Base-by-base conservation (phyloP, 345 rosid species). In the Pistacia atlantica region DNA sequence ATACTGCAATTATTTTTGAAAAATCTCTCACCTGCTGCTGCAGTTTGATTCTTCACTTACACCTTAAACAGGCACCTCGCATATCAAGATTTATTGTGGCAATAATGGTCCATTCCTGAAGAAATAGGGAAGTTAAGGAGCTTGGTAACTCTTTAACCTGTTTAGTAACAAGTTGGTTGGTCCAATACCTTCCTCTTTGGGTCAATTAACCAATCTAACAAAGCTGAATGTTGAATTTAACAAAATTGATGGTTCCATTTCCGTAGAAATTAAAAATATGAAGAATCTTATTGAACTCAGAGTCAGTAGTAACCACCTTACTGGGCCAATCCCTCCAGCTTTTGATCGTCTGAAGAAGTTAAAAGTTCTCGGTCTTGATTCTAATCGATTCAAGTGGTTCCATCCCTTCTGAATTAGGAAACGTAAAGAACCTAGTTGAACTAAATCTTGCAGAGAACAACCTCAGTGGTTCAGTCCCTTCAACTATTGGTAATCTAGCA, bases 171-270 rank as follows among this genome's bases (percentile, higher is more conserved):
- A 31, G 10, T 16, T 78, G 13, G 0, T 0, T 35, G 69, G 77
- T 33, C 46, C 76, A 9, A 80, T 80, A 22, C 73, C 79, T 60
- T 38, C 71, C 0, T 1, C 56, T 18, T 5, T 64, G 9, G 46
- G 67, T 14, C 28, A 69, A 0, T 13, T 71, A 33, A 42, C 11
- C 28, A 62, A 58, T 60, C 45, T 68, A 0, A 0, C 0, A 1
- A 3, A 4, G 18, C 33, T 67, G 35, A 11, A 4, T 7, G 42
- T 78, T 0, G 62, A 73, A 31, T 57, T 17, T 2, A 67, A 58
- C 58, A 31, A 66, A 49, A 49, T 72, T 25, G 4, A 45, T 38
- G 54, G 65, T 12, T 57, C 33, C 54, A 57, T 72, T 12, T 38
- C 18, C 5, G 18, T 22, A 12, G 75, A 70, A 35, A 8, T 56